These are phyloP conservation scores for Vitis hybrid DNA, from an alignment of 177 flowering plant species.

Conservation along the genomic window DNA sequence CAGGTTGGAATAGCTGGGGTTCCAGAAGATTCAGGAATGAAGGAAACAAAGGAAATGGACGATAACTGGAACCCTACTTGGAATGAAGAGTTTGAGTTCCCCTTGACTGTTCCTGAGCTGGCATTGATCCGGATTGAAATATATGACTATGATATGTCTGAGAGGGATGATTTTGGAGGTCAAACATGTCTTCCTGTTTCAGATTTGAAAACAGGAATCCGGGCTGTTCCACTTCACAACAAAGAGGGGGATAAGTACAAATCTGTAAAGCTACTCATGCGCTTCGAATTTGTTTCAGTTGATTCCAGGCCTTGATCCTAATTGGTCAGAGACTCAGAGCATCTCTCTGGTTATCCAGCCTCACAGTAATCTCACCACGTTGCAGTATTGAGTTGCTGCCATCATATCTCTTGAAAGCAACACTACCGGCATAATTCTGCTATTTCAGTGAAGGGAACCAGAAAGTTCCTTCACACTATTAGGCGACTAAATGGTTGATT, in stretches of 20 bases:
- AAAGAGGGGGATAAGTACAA: slow-evolving; percentile 39
- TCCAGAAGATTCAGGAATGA: slow-evolving; percentile 35
- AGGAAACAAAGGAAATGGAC: slow-evolving; percentile 31
- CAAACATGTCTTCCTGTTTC: slow-evolving; percentile 46
- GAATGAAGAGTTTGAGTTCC: slow-evolving; percentile 45
- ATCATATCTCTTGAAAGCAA: not conserved
- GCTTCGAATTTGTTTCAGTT: slow-evolving; percentile 22
- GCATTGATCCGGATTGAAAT: slow-evolving; percentile 49
- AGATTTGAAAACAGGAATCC: slow-evolving; percentile 40
- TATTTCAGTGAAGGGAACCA: not conserved
- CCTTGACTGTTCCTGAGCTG: slow-evolving; percentile 44
- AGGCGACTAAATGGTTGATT: no score
- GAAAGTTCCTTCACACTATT: no score
- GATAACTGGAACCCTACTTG: slow-evolving; percentile 44
- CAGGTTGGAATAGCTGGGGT: slow-evolving; percentile 51
- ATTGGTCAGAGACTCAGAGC: no score
- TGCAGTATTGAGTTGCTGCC: no score
- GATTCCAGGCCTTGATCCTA: not conserved
- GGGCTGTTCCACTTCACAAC: slow-evolving; percentile 36
- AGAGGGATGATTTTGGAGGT: slow-evolving; percentile 51
- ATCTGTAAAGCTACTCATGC: slow-evolving; percentile 36
- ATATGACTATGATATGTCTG: slow-evolving; percentile 43
- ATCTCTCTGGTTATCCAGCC: no score
- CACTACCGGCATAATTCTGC: not conserved
- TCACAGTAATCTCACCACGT: no score